Conservation (phyloP, 2,329 filamentous ascomycete genomes). For the Didymella lethalis region DNA sequence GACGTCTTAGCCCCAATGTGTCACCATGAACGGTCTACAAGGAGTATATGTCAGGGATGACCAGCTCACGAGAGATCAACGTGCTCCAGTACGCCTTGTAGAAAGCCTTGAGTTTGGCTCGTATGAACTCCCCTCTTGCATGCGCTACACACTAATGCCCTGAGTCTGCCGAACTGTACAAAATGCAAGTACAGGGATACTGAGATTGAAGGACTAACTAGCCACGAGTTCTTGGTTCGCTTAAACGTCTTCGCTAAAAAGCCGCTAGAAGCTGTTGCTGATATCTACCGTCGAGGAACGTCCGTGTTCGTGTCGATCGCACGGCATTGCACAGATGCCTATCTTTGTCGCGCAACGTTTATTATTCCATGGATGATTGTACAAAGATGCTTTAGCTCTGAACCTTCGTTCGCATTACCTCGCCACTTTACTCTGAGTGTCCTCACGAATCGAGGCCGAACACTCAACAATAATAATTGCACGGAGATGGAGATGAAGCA, state of each 20-base stretch:
- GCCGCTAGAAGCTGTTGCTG: constrained; percentile 14
- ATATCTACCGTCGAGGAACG: background rate
- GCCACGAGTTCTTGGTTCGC: constrained; percentile 1
- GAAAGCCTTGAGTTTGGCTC: background rate
- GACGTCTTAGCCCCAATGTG: background rate
- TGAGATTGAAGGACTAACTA: constrained; percentile 8
- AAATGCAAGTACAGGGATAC: background rate
- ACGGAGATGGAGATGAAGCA: constrained; percentile 17
- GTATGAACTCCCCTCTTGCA: background rate
- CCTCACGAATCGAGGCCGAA: background rate
- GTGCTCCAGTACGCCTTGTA: constrained; percentile 12
- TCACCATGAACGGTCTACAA: background rate
- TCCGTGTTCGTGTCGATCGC: constrained; percentile 9
- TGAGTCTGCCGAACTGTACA: background rate
- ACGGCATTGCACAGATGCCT: background rate
- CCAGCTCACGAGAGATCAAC: background rate
- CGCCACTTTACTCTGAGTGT: background rate
- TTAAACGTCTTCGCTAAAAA: constrained; percentile 5
- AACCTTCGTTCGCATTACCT: background rate
- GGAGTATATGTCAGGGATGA: background rate
- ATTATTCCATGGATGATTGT: background rate
- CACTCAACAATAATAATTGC: background rate
- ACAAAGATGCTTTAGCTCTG: background rate
- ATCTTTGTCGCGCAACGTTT: background rate
- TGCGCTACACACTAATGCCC: background rate